Percentiles rank a stretch among this genome's conserved stretches.
Evolutionary conservation across 2,329 filamentous ascomycete genomes (phyloP).

Genomic region (Fusarium illudens): DNA sequence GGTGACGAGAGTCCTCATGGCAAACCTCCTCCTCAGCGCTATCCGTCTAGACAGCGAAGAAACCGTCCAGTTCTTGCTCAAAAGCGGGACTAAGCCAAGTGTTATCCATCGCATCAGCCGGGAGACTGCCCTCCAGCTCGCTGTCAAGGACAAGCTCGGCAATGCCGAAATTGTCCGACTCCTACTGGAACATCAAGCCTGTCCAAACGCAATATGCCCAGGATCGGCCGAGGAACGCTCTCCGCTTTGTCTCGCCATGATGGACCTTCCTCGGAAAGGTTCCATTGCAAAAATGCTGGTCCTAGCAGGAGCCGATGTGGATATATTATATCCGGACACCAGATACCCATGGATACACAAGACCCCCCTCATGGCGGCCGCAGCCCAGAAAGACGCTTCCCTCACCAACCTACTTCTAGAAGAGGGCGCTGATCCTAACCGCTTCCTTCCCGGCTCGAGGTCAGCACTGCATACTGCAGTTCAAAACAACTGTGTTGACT

Average conservation of each 20-base stretch:
- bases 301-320: not conserved
- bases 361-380: not conserved
- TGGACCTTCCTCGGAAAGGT: not conserved
- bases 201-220: not conserved
- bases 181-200: not conserved
- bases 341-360: too few relatives aligned
- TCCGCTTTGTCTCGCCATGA: not conserved
- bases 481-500: too few relatives aligned
- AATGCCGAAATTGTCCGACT: not conserved
- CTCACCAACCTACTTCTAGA: not conserved
- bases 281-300: not conserved
- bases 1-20: not conserved
- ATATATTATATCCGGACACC: not conserved
- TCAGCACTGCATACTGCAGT: not conserved
- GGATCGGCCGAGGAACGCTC: not conserved
- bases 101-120: not conserved
- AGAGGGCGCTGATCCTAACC: not conserved
- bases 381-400: not conserved
- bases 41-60: not conserved
- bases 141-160: rapidly evolving
- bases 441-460: not conserved
- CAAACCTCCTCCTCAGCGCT: not conserved
- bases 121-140: not conserved
- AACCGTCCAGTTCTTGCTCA: not conserved
- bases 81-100: not conserved